phyloP scores from a whole-genome alignment of 208 protist genomes.

The Leishmania aethiopica region DNA sequence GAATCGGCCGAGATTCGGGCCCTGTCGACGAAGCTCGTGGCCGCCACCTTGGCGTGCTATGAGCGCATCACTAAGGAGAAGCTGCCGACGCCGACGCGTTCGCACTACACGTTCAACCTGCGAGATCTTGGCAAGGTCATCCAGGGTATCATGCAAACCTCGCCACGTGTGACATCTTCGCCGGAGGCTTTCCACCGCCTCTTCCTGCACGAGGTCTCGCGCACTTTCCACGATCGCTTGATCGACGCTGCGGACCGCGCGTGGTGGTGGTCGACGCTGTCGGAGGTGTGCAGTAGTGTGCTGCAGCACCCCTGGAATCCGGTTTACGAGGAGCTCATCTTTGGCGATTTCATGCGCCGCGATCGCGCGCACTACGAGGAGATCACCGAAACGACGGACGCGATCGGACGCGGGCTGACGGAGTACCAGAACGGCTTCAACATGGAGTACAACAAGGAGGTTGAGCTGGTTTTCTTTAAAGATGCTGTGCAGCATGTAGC shows the following conservation, averaged over 20 bases:
- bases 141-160: constrained; percentile 95
- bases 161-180: constrained; percentile 57
- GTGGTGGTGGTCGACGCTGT: constrained; percentile 92
- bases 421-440: constrained; percentile 95
- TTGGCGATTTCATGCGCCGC: constrained; percentile 93
- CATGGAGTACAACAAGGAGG: constrained; percentile 86
- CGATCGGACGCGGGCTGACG: constrained; percentile 55
- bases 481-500: constrained; percentile 96
- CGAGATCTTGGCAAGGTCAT: constrained; percentile 97
- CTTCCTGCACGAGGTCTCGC: constrained; percentile 95
- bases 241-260: constrained; percentile 88
- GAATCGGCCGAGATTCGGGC: constrained; percentile 43
- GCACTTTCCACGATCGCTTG: constrained; percentile 97
- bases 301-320: constrained; percentile 75
- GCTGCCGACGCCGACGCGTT: constrained; percentile 97
- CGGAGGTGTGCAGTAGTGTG: constrained; percentile 51
- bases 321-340: constrained; percentile 74
- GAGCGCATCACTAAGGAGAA: constrained; percentile 93
- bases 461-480: constrained; percentile 97
- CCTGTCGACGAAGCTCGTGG: constrained; percentile 82
- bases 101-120: constrained; percentile 99
- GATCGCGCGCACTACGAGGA: constrained; percentile 88
- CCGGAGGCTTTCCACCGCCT: constrained; percentile 70
- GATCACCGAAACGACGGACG: constrained; percentile 47
- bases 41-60: constrained; percentile 95